A percentile compares a stretch with the other conserved stretches of the same genome.
phyloP scores from a whole-genome alignment of 2,329 filamentous ascomycete genomes.

The Diplodia corticola region DNA sequence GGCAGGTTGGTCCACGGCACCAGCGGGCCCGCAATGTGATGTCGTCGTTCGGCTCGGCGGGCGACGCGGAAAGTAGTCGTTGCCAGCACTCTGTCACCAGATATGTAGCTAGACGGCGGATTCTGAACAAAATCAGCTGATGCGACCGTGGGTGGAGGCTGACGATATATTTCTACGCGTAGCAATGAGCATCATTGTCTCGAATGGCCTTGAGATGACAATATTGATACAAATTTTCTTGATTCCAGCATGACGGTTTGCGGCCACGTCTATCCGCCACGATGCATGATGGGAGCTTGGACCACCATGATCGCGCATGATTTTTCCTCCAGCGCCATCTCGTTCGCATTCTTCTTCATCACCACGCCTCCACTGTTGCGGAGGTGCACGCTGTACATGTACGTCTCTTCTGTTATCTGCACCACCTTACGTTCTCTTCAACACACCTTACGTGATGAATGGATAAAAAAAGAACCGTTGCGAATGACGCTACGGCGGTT shows the following conservation, averaged over 20 bases:
- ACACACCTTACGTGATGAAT: conserved; percentile 26
- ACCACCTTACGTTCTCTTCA: not conserved
- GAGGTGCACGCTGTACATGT: conserved; percentile 5
- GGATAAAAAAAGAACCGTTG: conserved; percentile 61
- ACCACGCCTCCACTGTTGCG: conserved; percentile 5
- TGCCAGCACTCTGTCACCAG: not conserved
- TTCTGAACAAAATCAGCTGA: not conserved
- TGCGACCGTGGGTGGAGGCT: not conserved
- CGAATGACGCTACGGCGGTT: conserved; percentile 61
- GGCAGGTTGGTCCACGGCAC: not conserved
- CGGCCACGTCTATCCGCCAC: not conserved
- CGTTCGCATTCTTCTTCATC: not conserved
- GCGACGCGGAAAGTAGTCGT: not conserved
- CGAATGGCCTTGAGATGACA: not conserved
- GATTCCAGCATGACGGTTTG: not conserved
- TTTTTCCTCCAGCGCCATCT: conserved; percentile 4
- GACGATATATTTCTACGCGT: not conserved
- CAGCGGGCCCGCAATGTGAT: conserved; percentile 13
- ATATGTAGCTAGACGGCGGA: not conserved
- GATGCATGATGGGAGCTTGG: conserved; percentile 16
- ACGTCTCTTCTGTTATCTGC: conserved; percentile 4
- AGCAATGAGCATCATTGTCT: not conserved
- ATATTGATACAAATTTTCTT: not conserved
- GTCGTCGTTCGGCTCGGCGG: conserved; percentile 15
- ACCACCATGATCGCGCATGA: not conserved